Conservation (phyloP, 495 filamentous ascomycete species). For the Penicillium bovifimosum region DNA sequence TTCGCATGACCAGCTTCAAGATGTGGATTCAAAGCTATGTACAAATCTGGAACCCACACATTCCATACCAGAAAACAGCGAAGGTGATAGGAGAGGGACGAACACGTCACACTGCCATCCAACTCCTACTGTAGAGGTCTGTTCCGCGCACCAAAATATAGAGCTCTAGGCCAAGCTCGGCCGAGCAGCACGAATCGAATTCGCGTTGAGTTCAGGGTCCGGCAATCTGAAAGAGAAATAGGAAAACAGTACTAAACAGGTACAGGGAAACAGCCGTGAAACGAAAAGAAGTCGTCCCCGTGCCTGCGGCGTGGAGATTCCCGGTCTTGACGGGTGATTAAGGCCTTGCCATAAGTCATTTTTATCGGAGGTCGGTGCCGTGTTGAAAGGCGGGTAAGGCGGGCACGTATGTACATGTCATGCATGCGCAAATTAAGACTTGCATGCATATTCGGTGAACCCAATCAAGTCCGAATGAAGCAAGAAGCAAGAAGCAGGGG, state of each 20-base stretch:
- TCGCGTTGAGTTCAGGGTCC: slow-evolving; percentile 4
- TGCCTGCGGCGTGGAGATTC: slow-evolving; percentile 6
- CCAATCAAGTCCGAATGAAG: not conserved
- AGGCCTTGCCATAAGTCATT: not conserved
- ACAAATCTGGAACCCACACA: slow-evolving; percentile 16
- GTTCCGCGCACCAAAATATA: slow-evolving; percentile 1
- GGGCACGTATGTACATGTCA: slow-evolving; percentile 7
- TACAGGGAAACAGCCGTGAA: slow-evolving; percentile 18
- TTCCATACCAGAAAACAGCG: not conserved
- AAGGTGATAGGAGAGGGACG: not conserved
- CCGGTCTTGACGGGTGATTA: not conserved
- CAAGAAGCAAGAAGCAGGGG: slow-evolving; percentile 6
- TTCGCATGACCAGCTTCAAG: slow-evolving; percentile 17
- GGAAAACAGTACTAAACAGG: slow-evolving; percentile 10
- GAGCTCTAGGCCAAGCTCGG: not conserved
- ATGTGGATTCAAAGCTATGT: slow-evolving; percentile 23
- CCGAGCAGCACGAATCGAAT: slow-evolving; percentile 8
- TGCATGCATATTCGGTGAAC: slow-evolving; percentile 7
- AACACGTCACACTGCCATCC: not conserved
- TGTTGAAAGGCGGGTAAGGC: slow-evolving; percentile 15
- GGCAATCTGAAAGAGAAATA: slow-evolving; percentile 8
- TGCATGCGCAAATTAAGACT: slow-evolving; percentile 8
- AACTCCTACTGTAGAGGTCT: not conserved
- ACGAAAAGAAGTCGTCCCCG: slow-evolving; percentile 8
- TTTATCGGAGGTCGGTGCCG: slow-evolving; percentile 1